Evolutionary conservation across 805 yeast species (phyloP), one percentile per base, ranked within the genome.

Genomic region (Barnettozyma sp.): DNA sequence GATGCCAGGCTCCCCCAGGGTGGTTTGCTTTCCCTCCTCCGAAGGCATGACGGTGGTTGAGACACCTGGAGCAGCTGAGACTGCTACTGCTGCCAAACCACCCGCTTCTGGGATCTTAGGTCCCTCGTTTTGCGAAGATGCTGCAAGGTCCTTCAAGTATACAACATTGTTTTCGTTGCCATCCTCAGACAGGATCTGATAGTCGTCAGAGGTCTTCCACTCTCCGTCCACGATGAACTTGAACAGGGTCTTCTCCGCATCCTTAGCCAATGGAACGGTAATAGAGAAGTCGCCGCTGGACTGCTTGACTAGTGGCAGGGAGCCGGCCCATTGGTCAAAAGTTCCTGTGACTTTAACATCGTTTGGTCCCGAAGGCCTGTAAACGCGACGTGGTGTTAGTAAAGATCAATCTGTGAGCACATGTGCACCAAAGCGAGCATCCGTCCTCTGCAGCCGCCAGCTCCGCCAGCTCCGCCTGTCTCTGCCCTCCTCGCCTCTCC

Each of bases 1-100:
- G 42, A 82, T 68, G 31, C 95, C 95, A 20, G 92, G 86, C 51
- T 82, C 88, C 33, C 85, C 82, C 24, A 65, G 45, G 13, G 70
- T 45, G 20, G 66, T 49, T 29, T 61, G 65, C 28, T 60, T 43
- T 14, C 61, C 62, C 43, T 63, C 68, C 19, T 54, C 42, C 1
- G 65, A 53, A 10, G 76, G 75, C 56, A 68, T 34, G 24, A 68
- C 73, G 9, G 54, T 39, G 6, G 55, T 43, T 10, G 41, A n/a
- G 30, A 42, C 20, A 35, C 35, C 33, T 29, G 45, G 42, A 14
- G 35, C 41, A 43, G 39, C 34, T 20, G 39, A 39, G n/a, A 41
- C 33, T 12, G 59, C 42, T 36, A n/a, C n/a, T n/a, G n/a, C n/a
- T n/a, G n/a, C n/a, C n/a, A 70, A 48, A 12, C 74, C 73, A 40